Percentiles rank a stretch among this genome's conserved stretches.
These are phyloP conservation scores for Trichosporon asahii DNA, from an alignment of 1,284 basidiomycete genomes.

Conservation along the genomic window DNA sequence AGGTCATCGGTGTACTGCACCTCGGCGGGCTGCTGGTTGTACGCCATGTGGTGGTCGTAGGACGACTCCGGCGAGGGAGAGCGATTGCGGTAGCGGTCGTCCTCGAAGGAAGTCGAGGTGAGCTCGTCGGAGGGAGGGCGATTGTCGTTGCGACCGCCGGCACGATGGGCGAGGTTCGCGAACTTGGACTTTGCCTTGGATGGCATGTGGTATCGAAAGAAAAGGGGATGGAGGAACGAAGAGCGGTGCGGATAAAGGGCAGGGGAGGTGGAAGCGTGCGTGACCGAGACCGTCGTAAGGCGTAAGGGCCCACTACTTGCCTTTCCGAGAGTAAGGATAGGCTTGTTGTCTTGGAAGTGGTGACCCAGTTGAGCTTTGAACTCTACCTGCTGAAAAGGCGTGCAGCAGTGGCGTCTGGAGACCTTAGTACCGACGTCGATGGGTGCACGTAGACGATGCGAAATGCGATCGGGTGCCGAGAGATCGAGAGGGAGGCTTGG, in stretches of 20 bases:
- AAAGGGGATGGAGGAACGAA: not conserved
- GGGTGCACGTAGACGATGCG: not conserved
- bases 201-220: conserved; percentile 8
- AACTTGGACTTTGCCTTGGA: conserved; percentile 4
- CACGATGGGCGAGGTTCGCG: not conserved
- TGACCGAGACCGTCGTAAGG: conserved; percentile 3
- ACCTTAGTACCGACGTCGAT: not conserved
- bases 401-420: not conserved
- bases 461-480: not conserved
- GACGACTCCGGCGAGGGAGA: conserved; percentile 17
- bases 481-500: not conserved
- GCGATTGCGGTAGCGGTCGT: conserved; percentile 12
- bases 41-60: conserved; percentile 20
- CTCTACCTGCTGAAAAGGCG: not conserved
- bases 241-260: not conserved
- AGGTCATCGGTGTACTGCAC: conserved; percentile 33
- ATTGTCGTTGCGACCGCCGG: conserved; percentile 7
- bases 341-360: not conserved
- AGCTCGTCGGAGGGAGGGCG: conserved; percentile 11
- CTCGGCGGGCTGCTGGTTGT: conserved; percentile 20
- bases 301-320: not conserved
- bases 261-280: not conserved
- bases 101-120: conserved; percentile 10
- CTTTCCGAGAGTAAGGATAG: not conserved
- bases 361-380: not conserved